Conservation (phyloP, 495 filamentous ascomycete species). For the Penicillium paxilli region DNA sequence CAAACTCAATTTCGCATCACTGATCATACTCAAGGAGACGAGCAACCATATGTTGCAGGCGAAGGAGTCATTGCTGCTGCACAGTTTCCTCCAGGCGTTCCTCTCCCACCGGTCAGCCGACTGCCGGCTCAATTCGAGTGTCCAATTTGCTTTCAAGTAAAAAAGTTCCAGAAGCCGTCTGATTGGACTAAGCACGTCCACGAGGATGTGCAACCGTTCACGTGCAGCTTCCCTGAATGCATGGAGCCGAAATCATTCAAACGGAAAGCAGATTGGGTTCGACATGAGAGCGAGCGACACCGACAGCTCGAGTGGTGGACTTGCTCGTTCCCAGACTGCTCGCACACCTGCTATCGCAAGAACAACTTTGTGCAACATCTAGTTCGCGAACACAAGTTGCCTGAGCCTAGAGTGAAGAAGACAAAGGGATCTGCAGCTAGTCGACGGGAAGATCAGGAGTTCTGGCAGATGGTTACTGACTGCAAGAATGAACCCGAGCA, state of each 20-base stretch:
- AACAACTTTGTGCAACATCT: conserved; percentile 97
- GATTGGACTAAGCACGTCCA: conserved; percentile 99
- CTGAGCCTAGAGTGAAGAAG: conserved; percentile 66
- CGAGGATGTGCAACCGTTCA: conserved; percentile 94
- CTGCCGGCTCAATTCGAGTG: conserved; percentile 93
- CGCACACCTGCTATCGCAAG: conserved; percentile 83
- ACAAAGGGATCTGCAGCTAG: conserved; percentile 37
- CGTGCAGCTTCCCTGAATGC: conserved; percentile 86
- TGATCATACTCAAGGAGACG: conserved; percentile 56
- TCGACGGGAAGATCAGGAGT: conserved; percentile 55
- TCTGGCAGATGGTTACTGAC: conserved; percentile 74
- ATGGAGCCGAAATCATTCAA: conserved; percentile 93
- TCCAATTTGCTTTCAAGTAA: conserved; percentile 83
- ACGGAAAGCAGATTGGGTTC: conserved; percentile 95
- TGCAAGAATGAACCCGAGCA: conserved; percentile 72
- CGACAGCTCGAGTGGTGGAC: conserved; percentile 92
- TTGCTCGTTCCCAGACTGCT: conserved; percentile 78
- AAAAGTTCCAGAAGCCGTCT: conserved; percentile 90
- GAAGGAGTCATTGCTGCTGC: conserved; percentile 68
- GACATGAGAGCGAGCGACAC: conserved; percentile 93
- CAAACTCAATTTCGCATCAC: conserved; percentile 53
- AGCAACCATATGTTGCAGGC: conserved; percentile 59
- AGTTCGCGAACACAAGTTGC: conserved; percentile 87
- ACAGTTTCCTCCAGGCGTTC: conserved; percentile 79
- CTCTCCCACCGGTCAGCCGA: conserved; percentile 73